Base-by-base conservation (phyloP, 208 protist genomes). In the Wallacemonas sp. region DNA sequence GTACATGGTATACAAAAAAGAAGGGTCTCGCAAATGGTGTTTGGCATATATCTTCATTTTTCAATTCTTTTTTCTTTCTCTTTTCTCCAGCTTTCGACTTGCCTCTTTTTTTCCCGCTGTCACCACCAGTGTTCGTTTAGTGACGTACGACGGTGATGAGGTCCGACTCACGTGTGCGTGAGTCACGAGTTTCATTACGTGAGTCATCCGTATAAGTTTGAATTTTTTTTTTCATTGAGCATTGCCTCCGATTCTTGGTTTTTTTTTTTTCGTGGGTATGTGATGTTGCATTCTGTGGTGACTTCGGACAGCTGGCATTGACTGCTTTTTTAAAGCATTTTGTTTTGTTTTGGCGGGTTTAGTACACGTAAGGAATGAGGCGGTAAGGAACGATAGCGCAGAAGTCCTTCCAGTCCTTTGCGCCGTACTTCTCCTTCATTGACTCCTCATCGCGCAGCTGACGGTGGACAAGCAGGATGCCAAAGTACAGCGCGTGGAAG, bases 401-500 rank as follows among this genome's bases (percentile, higher is more conserved):
- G 61, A 98, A 99, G n/a, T 78, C 68, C 41, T 90, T 71, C 97
- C 95, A 98, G 67, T 92, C 86, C 39, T 83, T 69, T 49, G 74
- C 68, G 36, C 95, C 97, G 70, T 98, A 98, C 79, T 98, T 98
- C 49, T 81, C 68, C 38, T 27, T 30, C 85, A 98, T 98, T 27
- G 83, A 70, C 61, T 88, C 68, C 61, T 98, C 92, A 67, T 99
- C 98, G 47, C 98, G 86, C 46, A 89, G 57, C 64, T 95, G 93
- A 19, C 98, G 84, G 61, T 99, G 93, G 9, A 98, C 74, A 12
- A 99, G 84, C 2, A 99, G 74, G 19, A 84, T 70, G 23, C 82
- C 87, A 57, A 99, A 96, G 78, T 98, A 99, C 3, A 99, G 66
- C 21, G 80, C 76, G 63, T 99, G 98, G 62, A 96, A 98, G 68